Conservation (phyloP, 257 asterid genomes). For the Craterostigma plantagineum region DNA sequence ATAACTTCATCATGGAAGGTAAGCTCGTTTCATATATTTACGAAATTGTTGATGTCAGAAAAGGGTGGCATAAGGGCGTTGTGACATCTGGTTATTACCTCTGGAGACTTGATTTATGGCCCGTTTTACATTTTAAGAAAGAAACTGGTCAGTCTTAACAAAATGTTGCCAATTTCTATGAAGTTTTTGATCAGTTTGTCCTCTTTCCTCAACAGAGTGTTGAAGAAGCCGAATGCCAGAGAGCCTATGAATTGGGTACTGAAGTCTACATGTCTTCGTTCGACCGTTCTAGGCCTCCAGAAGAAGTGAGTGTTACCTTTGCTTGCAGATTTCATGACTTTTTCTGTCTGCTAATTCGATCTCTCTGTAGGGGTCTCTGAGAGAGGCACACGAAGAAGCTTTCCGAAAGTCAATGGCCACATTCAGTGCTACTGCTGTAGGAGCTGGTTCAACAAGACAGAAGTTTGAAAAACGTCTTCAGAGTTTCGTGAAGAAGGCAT, state of each 20-base stretch:
- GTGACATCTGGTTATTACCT: no score
- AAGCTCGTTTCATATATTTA: conserved; percentile 10
- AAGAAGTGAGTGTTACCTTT: conserved; percentile 53
- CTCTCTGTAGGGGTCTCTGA: conserved; percentile 51
- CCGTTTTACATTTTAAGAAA: no score
- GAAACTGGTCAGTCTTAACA: no score
- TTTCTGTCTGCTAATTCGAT: conserved; percentile 13
- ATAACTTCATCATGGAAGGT: conserved; percentile 99
- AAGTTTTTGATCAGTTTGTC: no score
- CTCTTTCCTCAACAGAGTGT: conserved; percentile 34
- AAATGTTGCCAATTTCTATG: no score
- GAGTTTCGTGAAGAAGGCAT: conserved; percentile 61
- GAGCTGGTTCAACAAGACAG: conserved; percentile 62
- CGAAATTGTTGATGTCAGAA: no score
- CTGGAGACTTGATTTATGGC: no score
- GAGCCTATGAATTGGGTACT: conserved; percentile 71
- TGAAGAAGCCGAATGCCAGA: conserved; percentile 96
- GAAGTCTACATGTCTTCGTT: conserved; percentile 63
- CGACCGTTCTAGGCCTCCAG: conserved; percentile 82
- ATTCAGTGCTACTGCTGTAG: conserved; percentile 77
- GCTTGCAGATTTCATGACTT: background rate
- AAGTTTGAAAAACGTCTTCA: conserved; percentile 83
- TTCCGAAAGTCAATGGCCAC: conserved; percentile 54
- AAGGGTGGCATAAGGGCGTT: no score
- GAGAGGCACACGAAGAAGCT: conserved; percentile 95